A percentile compares a stretch with the other conserved stretches of the same genome.
Evolutionary conservation across 2,329 filamentous ascomycete genomes (phyloP).

Genomic region (Geosmithia morbida): DNA sequence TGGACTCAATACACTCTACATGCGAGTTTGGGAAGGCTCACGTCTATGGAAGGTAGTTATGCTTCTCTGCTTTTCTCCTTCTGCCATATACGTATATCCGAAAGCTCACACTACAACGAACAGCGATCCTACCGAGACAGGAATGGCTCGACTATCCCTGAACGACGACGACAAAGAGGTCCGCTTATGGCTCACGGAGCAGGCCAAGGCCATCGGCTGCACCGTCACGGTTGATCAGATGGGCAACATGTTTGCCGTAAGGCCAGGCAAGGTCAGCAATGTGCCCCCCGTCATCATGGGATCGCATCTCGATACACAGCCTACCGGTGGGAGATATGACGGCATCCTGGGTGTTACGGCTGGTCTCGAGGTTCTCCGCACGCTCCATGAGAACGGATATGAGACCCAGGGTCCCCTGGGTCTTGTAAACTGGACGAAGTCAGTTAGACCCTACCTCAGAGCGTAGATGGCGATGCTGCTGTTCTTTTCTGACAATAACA

Average conservation of each 20-base stretch:
- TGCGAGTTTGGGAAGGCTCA: slow-evolving; percentile 8
- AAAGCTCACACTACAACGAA: neutral
- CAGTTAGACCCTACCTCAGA: slow-evolving; percentile 5
- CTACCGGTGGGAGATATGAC: slow-evolving; percentile 54
- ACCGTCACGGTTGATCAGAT: slow-evolving; percentile 56
- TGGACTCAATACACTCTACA: slow-evolving; percentile 8
- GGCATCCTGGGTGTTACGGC: slow-evolving; percentile 64
- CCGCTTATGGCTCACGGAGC: slow-evolving; percentile 65
- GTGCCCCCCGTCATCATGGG: slow-evolving; percentile 55
- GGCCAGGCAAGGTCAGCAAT: slow-evolving; percentile 41
- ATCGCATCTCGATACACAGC: slow-evolving; percentile 54
- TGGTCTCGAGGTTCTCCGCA: slow-evolving; percentile 57
- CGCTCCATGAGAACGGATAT: slow-evolving; percentile 46
- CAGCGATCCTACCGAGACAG: slow-evolving; percentile 37
- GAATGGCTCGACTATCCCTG: slow-evolving; percentile 67
- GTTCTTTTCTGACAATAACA: neutral
- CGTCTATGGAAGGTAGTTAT: slow-evolving; percentile 8
- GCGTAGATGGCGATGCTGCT: neutral
- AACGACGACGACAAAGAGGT: slow-evolving; percentile 59
- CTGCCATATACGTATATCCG: neutral
- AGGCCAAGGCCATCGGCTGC: slow-evolving; percentile 50
- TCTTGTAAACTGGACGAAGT: slow-evolving; percentile 68
- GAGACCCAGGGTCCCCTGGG: slow-evolving; percentile 59
- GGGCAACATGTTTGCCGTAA: slow-evolving; percentile 67
- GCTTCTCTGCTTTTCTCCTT: neutral